phyloP scores from a whole-genome alignment of 83 land plant species.

The Picea abies region DNA sequence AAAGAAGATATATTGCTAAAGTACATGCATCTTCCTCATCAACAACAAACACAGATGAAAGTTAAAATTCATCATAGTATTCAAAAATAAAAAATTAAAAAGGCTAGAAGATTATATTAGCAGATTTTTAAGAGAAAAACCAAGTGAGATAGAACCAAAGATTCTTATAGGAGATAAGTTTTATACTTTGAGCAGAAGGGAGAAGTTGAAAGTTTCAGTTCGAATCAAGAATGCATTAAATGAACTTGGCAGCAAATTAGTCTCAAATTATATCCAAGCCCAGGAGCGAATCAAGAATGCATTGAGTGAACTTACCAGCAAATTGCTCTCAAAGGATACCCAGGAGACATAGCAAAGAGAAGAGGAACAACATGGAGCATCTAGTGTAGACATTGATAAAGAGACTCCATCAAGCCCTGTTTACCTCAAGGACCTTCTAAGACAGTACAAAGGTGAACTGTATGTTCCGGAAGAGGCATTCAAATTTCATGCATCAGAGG shows the following conservation, averaged over 20 bases:
- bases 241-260: slow-evolving; percentile 9
- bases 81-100: neutral
- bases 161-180: neutral
- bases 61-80: neutral
- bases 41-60: too few species aligned
- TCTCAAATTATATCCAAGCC: slow-evolving; percentile 12
- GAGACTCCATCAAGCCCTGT: slow-evolving; percentile 32
- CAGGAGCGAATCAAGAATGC: neutral
- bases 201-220: slow-evolving; percentile 17
- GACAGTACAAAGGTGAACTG: slow-evolving; percentile 80
- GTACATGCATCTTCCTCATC: too few species aligned
- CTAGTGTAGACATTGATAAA: neutral
- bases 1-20: too few species aligned
- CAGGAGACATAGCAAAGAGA: neutral
- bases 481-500: slow-evolving; percentile 52
- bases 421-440: slow-evolving; percentile 75
- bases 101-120: slow-evolving; percentile 47
- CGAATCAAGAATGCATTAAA: slow-evolving; percentile 1
- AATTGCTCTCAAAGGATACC: neutral
- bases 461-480: slow-evolving; percentile 94
- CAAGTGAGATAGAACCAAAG: slow-evolving; percentile 78
- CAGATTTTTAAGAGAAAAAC: slow-evolving; percentile 66
- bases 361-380: slow-evolving; percentile 18
- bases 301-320: slow-evolving; percentile 15
- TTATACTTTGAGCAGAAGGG: slow-evolving; percentile 59